These are phyloP conservation scores for Rhamnella rubrinervis DNA, from an alignment of 331 rosid species.

Conservation along the genomic window DNA sequence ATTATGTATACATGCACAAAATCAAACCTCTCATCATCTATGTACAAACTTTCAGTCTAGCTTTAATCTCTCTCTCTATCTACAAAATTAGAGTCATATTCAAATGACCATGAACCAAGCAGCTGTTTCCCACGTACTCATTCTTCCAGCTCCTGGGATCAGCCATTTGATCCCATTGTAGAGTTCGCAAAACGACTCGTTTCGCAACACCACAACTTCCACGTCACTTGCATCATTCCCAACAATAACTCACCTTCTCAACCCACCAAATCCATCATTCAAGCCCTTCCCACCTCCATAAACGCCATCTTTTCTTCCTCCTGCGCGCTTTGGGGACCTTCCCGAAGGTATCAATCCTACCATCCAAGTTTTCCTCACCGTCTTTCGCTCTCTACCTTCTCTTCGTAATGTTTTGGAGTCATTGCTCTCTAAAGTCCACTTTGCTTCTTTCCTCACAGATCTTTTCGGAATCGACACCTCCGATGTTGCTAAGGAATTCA, in stretches of 20 bases:
- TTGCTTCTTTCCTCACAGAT: slow-evolving; percentile 2
- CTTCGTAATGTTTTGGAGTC: not conserved
- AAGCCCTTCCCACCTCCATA: slow-evolving; percentile 35
- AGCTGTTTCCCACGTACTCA: slow-evolving; percentile 17
- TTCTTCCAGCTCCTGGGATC: slow-evolving; percentile 42
- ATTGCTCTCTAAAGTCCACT: not conserved
- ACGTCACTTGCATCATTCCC: slow-evolving; percentile 43
- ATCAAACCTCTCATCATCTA: too few species aligned
- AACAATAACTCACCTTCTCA: slow-evolving; percentile 28
- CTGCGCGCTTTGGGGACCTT: not conserved
- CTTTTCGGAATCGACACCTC: not conserved
- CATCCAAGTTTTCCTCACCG: not conserved
- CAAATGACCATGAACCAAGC: not conserved
- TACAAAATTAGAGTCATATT: too few species aligned
- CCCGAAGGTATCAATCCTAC: not conserved
- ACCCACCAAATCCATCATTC: slow-evolving; percentile 32
- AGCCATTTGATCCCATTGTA: slow-evolving; percentile 41
- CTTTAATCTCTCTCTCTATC: too few species aligned
- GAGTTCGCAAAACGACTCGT: slow-evolving; percentile 41
- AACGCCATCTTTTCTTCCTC: slow-evolving; percentile 37
- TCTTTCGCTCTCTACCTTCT: slow-evolving; percentile 3
- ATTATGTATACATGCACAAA: too few species aligned
- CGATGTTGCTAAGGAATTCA: slow-evolving; percentile 12
- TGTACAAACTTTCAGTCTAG: too few species aligned
- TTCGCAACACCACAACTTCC: slow-evolving; percentile 28